phyloP scores from a whole-genome alignment of 179 eudicot species.

The Actinidia arguta region DNA sequence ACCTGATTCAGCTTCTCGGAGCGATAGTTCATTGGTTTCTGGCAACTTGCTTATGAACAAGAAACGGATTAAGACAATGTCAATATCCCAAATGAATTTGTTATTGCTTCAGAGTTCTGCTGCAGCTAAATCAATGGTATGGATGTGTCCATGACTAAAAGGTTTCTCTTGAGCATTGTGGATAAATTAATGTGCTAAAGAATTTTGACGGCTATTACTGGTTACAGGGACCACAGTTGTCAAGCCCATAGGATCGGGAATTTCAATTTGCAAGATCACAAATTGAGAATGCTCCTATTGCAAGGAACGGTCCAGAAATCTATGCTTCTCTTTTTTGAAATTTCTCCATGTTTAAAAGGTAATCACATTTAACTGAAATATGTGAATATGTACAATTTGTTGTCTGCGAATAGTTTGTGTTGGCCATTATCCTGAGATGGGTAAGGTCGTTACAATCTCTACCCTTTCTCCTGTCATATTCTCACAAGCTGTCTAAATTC shows the following conservation, averaged over 20 bases:
- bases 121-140: conserved; percentile 45
- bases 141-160: too few relatives aligned
- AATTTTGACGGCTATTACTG: too few relatives aligned
- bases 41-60: conserved; percentile 32
- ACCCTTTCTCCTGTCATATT: too few relatives aligned
- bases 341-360: conserved; percentile 70
- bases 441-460: too few relatives aligned
- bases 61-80: conserved; percentile 38
- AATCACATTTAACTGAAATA: not conserved
- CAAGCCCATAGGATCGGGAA: conserved; percentile 50
- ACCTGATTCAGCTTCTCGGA: conserved; percentile 15
- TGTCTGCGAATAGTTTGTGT: not conserved
- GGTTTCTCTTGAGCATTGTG: too few relatives aligned
- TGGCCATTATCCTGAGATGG: not conserved
- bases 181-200: too few relatives aligned
- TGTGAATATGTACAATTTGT: not conserved
- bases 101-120: conserved; percentile 36
- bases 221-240: conserved; percentile 45
- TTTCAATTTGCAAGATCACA: conserved; percentile 51
- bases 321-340: conserved; percentile 66
- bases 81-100: conserved; percentile 55
- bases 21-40: conserved; percentile 30
- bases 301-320: conserved; percentile 40
- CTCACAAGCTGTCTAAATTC: too few relatives aligned
- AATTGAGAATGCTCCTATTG: conserved; percentile 54